A percentile compares a stretch with the other conserved stretches of the same genome.
Conservation (phyloP, 306 rosid genomes). For the Prinsepia uniflora region DNA sequence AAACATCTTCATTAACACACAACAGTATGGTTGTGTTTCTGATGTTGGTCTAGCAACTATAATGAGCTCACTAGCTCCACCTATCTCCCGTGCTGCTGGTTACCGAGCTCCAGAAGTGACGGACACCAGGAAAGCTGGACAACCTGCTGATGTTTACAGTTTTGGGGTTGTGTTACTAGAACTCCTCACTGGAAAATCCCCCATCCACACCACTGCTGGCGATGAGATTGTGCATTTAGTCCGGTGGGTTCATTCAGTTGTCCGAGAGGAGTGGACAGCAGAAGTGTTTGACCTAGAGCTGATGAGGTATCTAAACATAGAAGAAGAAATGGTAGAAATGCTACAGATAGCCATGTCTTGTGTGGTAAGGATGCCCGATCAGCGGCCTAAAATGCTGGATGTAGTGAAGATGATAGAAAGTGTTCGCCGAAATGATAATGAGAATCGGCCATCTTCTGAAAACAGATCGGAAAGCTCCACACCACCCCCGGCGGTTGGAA, state of each 20-base stretch:
- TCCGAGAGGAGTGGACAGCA: slow-evolving; percentile 92
- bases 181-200: slow-evolving; percentile 88
- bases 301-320: slow-evolving; percentile 78
- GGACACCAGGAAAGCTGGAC: slow-evolving; percentile 80
- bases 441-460: slow-evolving; percentile 40
- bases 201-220: slow-evolving; percentile 69
- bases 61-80: slow-evolving; percentile 67
- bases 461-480: slow-evolving; percentile 46
- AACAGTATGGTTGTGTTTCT: slow-evolving; percentile 65
- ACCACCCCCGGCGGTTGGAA: slow-evolving; percentile 23
- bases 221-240: slow-evolving; percentile 89
- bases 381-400: slow-evolving; percentile 68
- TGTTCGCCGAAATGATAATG: slow-evolving; percentile 53
- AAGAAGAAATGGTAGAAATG: slow-evolving; percentile 97
- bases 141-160: slow-evolving; percentile 75
- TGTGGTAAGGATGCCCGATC: slow-evolving; percentile 75
- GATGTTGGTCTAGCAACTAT: slow-evolving; percentile 78
- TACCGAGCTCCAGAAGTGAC: slow-evolving; percentile 90
- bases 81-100: slow-evolving; percentile 78
- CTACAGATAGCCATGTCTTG: slow-evolving; percentile 86
- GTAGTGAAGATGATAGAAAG: slow-evolving; percentile 64
- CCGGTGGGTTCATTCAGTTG: slow-evolving; percentile 98
- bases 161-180: slow-evolving; percentile 86
- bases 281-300: slow-evolving; percentile 90
- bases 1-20: slow-evolving; percentile 62